Evolutionary conservation across 2,329 filamentous ascomycete genomes (phyloP).

Genomic region (Chaetothyriales sp.): DNA sequence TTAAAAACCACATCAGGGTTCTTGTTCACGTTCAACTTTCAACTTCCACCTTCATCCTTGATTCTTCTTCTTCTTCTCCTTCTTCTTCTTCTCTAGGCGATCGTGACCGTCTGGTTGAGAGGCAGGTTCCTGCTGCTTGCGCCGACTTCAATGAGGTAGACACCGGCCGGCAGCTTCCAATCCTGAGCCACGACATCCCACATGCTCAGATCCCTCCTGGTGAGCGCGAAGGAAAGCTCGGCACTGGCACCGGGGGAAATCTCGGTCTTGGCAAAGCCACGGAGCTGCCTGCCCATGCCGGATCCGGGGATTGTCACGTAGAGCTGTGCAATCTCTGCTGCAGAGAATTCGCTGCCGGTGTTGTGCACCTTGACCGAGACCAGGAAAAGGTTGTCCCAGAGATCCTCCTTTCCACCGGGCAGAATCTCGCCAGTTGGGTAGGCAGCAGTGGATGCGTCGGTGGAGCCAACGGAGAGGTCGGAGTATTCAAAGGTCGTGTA

Average conservation of each 20-base stretch:
- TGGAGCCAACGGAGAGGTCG: constrained; percentile 45
- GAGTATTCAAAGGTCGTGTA: constrained; percentile 69
- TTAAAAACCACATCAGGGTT: no score
- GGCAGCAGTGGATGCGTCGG: constrained; percentile 36
- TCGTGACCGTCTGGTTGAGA: not conserved
- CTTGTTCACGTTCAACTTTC: no score
- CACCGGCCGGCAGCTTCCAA: constrained; percentile 31
- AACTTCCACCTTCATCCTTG: no score
- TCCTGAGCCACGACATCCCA: constrained; percentile 47
- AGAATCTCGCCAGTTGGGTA: constrained; percentile 35
- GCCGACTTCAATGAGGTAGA: constrained; percentile 6
- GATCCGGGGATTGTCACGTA: constrained; percentile 17
- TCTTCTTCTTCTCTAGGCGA: not conserved
- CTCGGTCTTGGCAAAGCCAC: constrained; percentile 47
- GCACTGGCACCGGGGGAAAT: constrained; percentile 34
- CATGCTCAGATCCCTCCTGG: constrained; percentile 46
- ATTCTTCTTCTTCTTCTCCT: no score
- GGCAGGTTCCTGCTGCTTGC: constrained; percentile 13
- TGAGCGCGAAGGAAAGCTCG: constrained; percentile 38
- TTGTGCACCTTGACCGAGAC: constrained; percentile 6
- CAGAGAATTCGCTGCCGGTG: constrained; percentile 42
- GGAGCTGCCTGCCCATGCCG: constrained; percentile 33
- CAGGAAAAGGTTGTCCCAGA: constrained; percentile 40
- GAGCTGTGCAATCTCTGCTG: constrained; percentile 55
- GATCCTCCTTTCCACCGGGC: constrained; percentile 48